phyloP scores from a whole-genome alignment of 2,329 filamentous ascomycete species.

The Thermomyces lanuginosus region DNA sequence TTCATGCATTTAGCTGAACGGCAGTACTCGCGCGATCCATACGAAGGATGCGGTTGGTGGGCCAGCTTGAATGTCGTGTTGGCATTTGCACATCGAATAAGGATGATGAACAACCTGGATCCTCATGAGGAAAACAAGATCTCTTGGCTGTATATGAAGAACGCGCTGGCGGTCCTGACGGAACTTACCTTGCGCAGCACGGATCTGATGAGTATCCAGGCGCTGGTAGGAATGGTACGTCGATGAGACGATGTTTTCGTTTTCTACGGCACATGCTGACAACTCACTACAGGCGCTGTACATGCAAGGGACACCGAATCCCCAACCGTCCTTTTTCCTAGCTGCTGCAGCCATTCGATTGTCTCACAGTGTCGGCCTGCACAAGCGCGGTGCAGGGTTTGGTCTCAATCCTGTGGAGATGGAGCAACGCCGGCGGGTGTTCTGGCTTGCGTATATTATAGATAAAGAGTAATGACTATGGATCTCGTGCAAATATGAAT shows the following conservation, averaged over 20 bases:
- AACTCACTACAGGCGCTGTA: slow-evolving; percentile 49
- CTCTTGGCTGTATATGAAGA: slow-evolving; percentile 91
- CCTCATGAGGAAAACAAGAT: slow-evolving; percentile 84
- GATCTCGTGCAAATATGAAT: slow-evolving; percentile 1
- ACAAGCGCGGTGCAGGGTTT: slow-evolving; percentile 84
- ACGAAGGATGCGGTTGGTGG: slow-evolving; percentile 96
- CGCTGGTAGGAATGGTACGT: slow-evolving; percentile 66
- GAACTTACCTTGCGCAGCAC: slow-evolving; percentile 94
- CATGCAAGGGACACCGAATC: slow-evolving; percentile 89
- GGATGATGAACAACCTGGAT: slow-evolving; percentile 89
- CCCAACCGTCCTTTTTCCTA: slow-evolving; percentile 81
- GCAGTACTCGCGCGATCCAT: slow-evolving; percentile 84
- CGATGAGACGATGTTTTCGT: background rate
- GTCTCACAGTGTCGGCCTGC: slow-evolving; percentile 84
- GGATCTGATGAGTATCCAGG: slow-evolving; percentile 86
- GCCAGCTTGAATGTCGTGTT: slow-evolving; percentile 86
- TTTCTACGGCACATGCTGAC: slow-evolving; percentile 5
- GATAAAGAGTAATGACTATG: slow-evolving; percentile 58
- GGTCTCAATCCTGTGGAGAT: slow-evolving; percentile 86
- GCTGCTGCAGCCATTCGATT: slow-evolving; percentile 80
- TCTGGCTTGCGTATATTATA: slow-evolving; percentile 60
- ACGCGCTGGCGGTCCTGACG: slow-evolving; percentile 81
- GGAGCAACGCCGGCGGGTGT: slow-evolving; percentile 69
- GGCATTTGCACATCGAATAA: slow-evolving; percentile 80
- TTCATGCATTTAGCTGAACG: slow-evolving; percentile 95